Percentiles rank a stretch among this genome's conserved stretches.
Conservation (phyloP, 179 eudicot species). For the Beta macrorhiza region DNA sequence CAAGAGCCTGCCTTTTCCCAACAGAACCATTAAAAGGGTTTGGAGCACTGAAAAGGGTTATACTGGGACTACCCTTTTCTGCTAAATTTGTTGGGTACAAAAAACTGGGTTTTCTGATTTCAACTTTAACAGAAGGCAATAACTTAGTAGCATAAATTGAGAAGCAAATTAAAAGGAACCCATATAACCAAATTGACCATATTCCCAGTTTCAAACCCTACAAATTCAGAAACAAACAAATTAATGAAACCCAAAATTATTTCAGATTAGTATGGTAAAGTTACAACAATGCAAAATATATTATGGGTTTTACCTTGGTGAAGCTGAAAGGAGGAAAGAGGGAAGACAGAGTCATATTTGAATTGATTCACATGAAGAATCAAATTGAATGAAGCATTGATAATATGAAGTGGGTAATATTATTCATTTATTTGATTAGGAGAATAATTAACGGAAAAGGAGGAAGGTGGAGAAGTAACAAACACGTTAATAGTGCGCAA, state of each 20-base stretch:
- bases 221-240: constrained; percentile 16
- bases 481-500: constrained; percentile 18
- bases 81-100: constrained; percentile 17
- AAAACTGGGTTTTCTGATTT: constrained; percentile 36
- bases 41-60: constrained; percentile 67
- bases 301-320: constrained; percentile 23
- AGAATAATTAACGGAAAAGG: constrained; percentile 14
- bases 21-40: constrained; percentile 46
- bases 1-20: constrained; percentile 63
- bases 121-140: constrained; percentile 46
- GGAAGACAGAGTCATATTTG: constrained; percentile 14
- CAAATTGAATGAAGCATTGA: neutral
- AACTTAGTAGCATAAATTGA: constrained; percentile 69
- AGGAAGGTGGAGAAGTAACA: constrained; percentile 30
- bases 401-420: neutral
- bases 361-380: neutral
- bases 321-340: neutral
- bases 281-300: neutral
- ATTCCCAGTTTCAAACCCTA: constrained; percentile 57
- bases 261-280: neutral
- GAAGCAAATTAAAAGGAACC: constrained; percentile 57
- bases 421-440: too few relatives aligned
- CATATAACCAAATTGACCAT: constrained; percentile 77
- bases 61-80: constrained; percentile 36
- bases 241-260: neutral